Conservation (phyloP, 805 yeast genomes). For the Ogataea thermomethanolica region DNA sequence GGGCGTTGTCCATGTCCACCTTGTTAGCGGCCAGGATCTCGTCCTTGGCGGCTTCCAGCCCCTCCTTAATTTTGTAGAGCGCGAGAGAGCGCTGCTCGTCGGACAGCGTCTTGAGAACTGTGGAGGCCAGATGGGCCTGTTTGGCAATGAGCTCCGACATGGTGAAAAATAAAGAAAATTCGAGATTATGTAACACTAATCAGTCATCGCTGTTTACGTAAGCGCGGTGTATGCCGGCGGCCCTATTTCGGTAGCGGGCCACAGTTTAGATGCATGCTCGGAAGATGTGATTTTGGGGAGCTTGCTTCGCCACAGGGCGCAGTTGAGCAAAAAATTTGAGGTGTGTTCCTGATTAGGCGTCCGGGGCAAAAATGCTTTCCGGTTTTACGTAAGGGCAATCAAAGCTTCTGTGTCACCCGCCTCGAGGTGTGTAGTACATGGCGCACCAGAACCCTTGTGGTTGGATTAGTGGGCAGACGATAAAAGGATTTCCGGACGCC, state of each 20-base stretch:
- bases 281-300: too few relatives aligned
- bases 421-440: too few relatives aligned
- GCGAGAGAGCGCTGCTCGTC: slow-evolving; percentile 74
- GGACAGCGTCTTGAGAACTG: slow-evolving; percentile 71
- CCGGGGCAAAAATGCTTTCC: too few relatives aligned
- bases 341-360: too few relatives aligned
- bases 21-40: slow-evolving; percentile 69
- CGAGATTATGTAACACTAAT: background rate
- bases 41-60: slow-evolving; percentile 54
- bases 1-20: slow-evolving; percentile 70
- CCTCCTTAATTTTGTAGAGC: slow-evolving; percentile 67
- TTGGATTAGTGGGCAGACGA: background rate
- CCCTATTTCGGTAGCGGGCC: too few relatives aligned
- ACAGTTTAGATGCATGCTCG: too few relatives aligned
- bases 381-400: too few relatives aligned
- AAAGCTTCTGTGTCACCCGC: too few relatives aligned
- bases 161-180: background rate
- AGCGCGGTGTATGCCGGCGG: background rate
- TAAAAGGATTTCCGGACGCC: background rate
- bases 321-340: too few relatives aligned
- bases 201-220: background rate
- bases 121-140: slow-evolving; percentile 79
- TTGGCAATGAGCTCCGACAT: slow-evolving; percentile 77
- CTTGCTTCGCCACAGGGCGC: too few relatives aligned
- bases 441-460: too few relatives aligned